Percentiles rank a stretch among this genome's conserved stretches.
These are phyloP conservation scores for Botrytis tulipae DNA, from an alignment of 2,329 filamentous ascomycete species.

Conservation along the genomic window DNA sequence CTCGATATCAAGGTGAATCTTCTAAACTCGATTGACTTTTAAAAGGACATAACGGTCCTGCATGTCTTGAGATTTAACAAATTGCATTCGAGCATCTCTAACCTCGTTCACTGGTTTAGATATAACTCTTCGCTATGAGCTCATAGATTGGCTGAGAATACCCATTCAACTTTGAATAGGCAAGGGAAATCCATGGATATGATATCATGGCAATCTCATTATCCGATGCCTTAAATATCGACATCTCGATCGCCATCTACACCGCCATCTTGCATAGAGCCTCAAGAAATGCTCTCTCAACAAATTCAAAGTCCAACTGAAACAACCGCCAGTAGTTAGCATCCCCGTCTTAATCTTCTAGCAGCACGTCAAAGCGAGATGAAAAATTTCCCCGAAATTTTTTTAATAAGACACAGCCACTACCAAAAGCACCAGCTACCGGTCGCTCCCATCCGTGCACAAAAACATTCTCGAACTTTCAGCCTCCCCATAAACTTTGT, in stretches of 20 bases:
- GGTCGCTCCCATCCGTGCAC: not conserved
- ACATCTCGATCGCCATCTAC: conserved; percentile 5
- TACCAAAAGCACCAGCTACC: not conserved
- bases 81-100: not conserved
- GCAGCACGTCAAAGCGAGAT: not conserved
- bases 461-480: not conserved
- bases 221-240: not conserved
- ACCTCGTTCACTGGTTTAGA: not conserved
- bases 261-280: conserved; percentile 13
- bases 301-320: not conserved
- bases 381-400: not conserved
- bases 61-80: too few relatives aligned
- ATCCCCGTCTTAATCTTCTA: not conserved
- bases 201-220: not conserved
- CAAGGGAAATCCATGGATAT: not conserved
- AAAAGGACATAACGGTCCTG: not conserved
- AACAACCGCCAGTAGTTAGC: not conserved
- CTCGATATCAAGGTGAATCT: not conserved
- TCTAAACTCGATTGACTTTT: not conserved
- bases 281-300: not conserved
- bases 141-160: not conserved
- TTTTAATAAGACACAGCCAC: not conserved
- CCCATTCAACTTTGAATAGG: not conserved
- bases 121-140: not conserved
- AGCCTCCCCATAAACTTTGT: not conserved